Evolutionary conservation across 2,329 filamentous ascomycete species (phyloP).

Genomic region (Scytalidium lignicola): DNA sequence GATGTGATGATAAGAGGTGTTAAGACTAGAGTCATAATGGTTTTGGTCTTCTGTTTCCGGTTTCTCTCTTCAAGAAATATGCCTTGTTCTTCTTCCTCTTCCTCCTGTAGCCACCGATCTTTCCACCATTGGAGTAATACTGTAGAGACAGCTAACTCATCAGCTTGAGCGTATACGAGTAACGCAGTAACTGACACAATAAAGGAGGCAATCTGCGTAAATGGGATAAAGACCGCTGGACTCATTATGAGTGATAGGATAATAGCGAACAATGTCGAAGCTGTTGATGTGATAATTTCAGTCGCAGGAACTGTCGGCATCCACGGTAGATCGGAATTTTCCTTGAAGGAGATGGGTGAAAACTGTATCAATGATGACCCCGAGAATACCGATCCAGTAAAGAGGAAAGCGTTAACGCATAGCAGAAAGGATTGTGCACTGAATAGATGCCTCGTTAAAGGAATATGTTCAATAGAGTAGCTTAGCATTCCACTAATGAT

Average conservation of each 20-base stretch:
- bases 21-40: too few species aligned
- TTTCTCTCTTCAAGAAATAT: too few species aligned
- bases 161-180: too few species aligned
- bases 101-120: too few species aligned
- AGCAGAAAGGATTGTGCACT: conserved; percentile 5
- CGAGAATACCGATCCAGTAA: conserved; percentile 12
- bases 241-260: conserved; percentile 10
- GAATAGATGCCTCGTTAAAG: background rate
- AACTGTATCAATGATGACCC: conserved; percentile 16
- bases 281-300: conserved; percentile 9
- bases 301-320: conserved; percentile 3
- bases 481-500: conserved; percentile 11
- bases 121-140: too few species aligned
- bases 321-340: conserved; percentile 6
- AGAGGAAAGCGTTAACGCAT: conserved; percentile 9
- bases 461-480: conserved; percentile 9
- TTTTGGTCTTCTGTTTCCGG: too few species aligned
- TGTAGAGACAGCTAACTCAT: too few species aligned
- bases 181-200: background rate
- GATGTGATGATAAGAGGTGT: background rate
- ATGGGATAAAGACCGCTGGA: conserved; percentile 14
- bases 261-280: conserved; percentile 11
- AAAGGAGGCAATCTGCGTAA: conserved; percentile 10
- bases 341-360: conserved; percentile 15
- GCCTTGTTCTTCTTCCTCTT: too few species aligned